Conservation (phyloP, 352 stramenopile species). For the Phytophthora ramorum region DNA sequence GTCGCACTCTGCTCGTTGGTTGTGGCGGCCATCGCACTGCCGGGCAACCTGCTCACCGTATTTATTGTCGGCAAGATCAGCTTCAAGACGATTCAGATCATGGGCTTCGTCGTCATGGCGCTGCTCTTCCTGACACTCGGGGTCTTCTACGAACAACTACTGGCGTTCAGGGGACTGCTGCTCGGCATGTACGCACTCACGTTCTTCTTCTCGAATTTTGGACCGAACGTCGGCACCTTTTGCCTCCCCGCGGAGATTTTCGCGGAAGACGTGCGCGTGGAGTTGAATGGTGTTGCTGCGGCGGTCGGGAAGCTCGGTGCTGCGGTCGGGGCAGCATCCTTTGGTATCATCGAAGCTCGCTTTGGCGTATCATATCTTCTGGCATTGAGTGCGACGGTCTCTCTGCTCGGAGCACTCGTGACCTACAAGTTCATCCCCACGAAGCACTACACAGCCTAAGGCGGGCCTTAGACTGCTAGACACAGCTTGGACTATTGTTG, state of each 20-base stretch:
- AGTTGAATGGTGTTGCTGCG: constrained; percentile 83
- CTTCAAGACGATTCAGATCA: constrained; percentile 83
- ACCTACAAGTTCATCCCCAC: constrained; percentile 70
- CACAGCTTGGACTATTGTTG: constrained; percentile 4
- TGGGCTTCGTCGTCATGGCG: constrained; percentile 78
- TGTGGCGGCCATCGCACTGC: constrained; percentile 73
- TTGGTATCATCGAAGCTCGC: constrained; percentile 65
- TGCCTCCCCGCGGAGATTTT: constrained; percentile 86
- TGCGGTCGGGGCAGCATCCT: constrained; percentile 63
- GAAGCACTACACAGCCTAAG: constrained; percentile 45
- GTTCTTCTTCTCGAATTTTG: constrained; percentile 92
- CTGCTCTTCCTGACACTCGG: constrained; percentile 71
- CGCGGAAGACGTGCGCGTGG: constrained; percentile 68
- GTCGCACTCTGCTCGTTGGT: constrained; percentile 72
- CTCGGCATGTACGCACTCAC: constrained; percentile 79
- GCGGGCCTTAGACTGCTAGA: constrained; percentile 15
- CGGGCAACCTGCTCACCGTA: constrained; percentile 74
- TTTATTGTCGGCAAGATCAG: constrained; percentile 69
- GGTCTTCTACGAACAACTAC: constrained; percentile 57
- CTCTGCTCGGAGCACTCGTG: constrained; percentile 62
- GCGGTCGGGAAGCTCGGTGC: constrained; percentile 81
- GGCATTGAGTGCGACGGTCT: constrained; percentile 61
- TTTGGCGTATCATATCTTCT: constrained; percentile 71
- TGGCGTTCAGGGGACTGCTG: constrained; percentile 50
- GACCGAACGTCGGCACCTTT: constrained; percentile 89